phyloP scores from a whole-genome alignment of 352 stramenopile genomes.

The Phytophthora hybrid region DNA sequence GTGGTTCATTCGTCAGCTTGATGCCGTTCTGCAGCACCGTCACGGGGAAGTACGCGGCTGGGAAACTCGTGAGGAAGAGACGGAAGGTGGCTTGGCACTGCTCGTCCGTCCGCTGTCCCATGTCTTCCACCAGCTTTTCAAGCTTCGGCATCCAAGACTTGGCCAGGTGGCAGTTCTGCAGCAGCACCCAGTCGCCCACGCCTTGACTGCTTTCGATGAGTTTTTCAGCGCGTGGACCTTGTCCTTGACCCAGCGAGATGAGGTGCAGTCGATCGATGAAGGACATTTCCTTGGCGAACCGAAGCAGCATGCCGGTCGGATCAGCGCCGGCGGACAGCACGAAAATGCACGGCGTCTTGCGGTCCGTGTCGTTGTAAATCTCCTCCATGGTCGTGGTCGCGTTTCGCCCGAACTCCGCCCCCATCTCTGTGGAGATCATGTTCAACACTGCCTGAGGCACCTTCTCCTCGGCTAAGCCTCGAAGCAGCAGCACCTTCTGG shows the following conservation, averaged over 20 bases:
- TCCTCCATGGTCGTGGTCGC: slow-evolving; percentile 92
- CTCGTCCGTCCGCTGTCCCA: slow-evolving; percentile 69
- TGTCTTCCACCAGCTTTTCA: slow-evolving; percentile 91
- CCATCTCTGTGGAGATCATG: slow-evolving; percentile 91
- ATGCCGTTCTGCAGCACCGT: slow-evolving; percentile 94
- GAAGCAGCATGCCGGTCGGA: slow-evolving; percentile 93
- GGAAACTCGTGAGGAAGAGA: slow-evolving; percentile 94
- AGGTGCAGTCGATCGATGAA: slow-evolving; percentile 92
- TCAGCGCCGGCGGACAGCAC: slow-evolving; percentile 93
- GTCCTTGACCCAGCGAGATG: slow-evolving; percentile 93
- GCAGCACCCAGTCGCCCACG: slow-evolving; percentile 93
- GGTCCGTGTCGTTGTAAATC: slow-evolving; percentile 93
- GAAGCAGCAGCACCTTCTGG: slow-evolving; percentile 81
- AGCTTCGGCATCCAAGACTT: slow-evolving; percentile 95
- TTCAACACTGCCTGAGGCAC: slow-evolving; percentile 84
- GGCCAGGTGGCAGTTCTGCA: slow-evolving; percentile 96
- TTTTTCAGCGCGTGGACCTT: slow-evolving; percentile 91
- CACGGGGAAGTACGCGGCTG: slow-evolving; percentile 93
- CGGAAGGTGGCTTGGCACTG: slow-evolving; percentile 82
- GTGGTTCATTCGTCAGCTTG: slow-evolving; percentile 94
- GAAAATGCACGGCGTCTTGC: slow-evolving; percentile 95
- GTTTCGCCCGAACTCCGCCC: slow-evolving; percentile 86
- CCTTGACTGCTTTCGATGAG: slow-evolving; percentile 89
- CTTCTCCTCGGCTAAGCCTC: slow-evolving; percentile 90
- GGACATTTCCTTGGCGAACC: slow-evolving; percentile 91